Evolutionary conservation across 2,329 filamentous ascomycete species (phyloP).

Genomic region (Huntiella abstrusa): DNA sequence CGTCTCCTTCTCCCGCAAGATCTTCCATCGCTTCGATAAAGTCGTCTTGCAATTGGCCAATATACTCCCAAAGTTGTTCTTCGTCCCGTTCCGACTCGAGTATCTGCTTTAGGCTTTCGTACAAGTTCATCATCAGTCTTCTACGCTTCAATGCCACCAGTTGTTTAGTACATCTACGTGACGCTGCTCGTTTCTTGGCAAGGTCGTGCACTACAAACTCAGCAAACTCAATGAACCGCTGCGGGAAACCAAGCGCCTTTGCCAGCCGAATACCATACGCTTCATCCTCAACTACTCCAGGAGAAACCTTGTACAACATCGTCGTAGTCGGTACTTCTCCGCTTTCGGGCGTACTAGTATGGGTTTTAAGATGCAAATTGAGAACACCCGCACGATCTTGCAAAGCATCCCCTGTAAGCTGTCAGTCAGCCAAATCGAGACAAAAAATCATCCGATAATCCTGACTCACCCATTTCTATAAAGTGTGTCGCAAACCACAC

Average conservation of each 20-base stretch:
- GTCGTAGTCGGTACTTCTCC: conserved; percentile 43
- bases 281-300: conserved; percentile 49
- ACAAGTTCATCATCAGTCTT: conserved; percentile 53
- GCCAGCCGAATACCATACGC: conserved; percentile 79
- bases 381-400: conserved; percentile 58
- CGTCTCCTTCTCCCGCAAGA: conserved; percentile 34
- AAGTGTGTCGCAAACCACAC: conserved; percentile 96
- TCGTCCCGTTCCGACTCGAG: conserved; percentile 45
- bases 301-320: conserved; percentile 72
- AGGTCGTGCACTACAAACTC: conserved; percentile 46
- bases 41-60: conserved; percentile 51
- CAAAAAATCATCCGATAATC: background rate
- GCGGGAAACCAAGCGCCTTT: conserved; percentile 52
- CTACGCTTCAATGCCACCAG: conserved; percentile 43
- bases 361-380: conserved; percentile 62
- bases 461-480: conserved; percentile 41
- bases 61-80: conserved; percentile 40
- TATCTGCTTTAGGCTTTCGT: conserved; percentile 54
- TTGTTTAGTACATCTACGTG: conserved; percentile 37
- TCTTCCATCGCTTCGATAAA: conserved; percentile 31
- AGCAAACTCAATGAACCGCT: conserved; percentile 46
- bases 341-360: conserved; percentile 30
- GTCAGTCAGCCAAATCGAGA: background rate
- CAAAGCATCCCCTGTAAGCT: conserved; percentile 42
- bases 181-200: conserved; percentile 35